Evolutionary conservation across 768 basidiomycete genomes (phyloP).

Genomic region (Russula brevipes): DNA sequence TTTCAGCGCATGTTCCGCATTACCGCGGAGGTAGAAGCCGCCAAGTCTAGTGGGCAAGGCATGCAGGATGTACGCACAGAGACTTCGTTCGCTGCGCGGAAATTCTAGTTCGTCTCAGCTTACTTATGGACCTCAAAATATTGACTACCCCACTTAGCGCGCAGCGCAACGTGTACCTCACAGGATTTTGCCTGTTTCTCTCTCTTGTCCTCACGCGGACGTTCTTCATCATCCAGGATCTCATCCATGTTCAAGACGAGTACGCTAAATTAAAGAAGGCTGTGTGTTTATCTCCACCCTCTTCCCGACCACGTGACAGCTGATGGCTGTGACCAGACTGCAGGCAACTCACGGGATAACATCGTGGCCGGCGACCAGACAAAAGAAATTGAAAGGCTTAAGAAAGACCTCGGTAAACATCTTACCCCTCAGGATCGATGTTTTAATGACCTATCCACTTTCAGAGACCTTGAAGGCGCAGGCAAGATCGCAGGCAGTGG

Average conservation of each 20-base stretch:
- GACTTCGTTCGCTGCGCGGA: constrained; percentile 84
- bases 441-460: not conserved
- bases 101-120: constrained; percentile 71
- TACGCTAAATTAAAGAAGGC: constrained; percentile 75
- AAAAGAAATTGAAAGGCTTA: constrained; percentile 61
- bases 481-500: constrained; percentile 66
- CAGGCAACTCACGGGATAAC: constrained; percentile 32
- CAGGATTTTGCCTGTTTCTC: constrained; percentile 91
- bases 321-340: constrained; percentile 30
- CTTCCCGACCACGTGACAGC: not conserved
- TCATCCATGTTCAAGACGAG: constrained; percentile 85
- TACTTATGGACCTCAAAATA: not conserved
- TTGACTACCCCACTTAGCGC: constrained; percentile 43
- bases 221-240: constrained; percentile 87
- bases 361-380: constrained; percentile 37
- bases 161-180: constrained; percentile 88
- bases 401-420: constrained; percentile 49
- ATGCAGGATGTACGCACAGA: constrained; percentile 67
- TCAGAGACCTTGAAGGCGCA: constrained; percentile 80
- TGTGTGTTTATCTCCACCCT: constrained; percentile 22
- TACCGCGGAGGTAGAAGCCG: constrained; percentile 62
- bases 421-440: not conserved
- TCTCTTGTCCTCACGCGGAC: constrained; percentile 91
- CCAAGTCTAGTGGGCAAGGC: constrained; percentile 49
- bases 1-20: constrained; percentile 89